Base-by-base conservation (phyloP, 2,329 filamentous ascomycete species). In the Xylaria sp. region DNA sequence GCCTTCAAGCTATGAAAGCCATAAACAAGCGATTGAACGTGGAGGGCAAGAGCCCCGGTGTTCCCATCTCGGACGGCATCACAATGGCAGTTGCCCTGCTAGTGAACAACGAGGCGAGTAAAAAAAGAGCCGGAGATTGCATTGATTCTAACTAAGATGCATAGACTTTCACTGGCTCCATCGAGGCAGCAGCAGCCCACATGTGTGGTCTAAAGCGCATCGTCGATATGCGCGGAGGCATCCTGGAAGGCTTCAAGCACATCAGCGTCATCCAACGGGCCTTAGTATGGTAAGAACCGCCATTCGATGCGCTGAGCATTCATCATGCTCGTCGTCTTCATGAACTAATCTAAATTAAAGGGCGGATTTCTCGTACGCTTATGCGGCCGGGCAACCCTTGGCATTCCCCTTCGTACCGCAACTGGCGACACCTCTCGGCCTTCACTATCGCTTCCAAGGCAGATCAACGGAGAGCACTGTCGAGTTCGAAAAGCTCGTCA, bases 361-460 rank as follows among this genome's bases (percentile, higher is more conserved):
- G 71, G 70, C 71, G 10, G 71, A 73, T 57, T 73, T 71, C 49
- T 71, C 71, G 6, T 72, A 73, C 39, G 70, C 70, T 13, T 71
- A 71, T 11, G 69, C 68, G 9, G 64, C 70, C 2, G 65, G 68
- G 8, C 65, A 66, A 18, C 65, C 71, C 2, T 63, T 73, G 13
- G 66, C 67, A 23, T 72, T 73, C 49, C 70, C 70, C 3, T 68
- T 72, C 48, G 67, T 73, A 47, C 69, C 71, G 1, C 61, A 68
- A 35, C 59, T 73, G 2, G 66, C 68, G 9, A 67, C 66, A 2
- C 67, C 70, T 3, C 65, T 72, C 10, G 59, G 61, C n/a, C 65
- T 71, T 4, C 66, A 69, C 30, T 65, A 70, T 49, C 63, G 63
- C 11, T 72, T 73, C 61, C 63, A 62, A 50, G 67, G 63, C 18